Percentiles rank a stretch among this genome's conserved stretches.
Conservation (phyloP, 108 stramenopile genomes). For the Pseudonitzschia delicatissima region DNA sequence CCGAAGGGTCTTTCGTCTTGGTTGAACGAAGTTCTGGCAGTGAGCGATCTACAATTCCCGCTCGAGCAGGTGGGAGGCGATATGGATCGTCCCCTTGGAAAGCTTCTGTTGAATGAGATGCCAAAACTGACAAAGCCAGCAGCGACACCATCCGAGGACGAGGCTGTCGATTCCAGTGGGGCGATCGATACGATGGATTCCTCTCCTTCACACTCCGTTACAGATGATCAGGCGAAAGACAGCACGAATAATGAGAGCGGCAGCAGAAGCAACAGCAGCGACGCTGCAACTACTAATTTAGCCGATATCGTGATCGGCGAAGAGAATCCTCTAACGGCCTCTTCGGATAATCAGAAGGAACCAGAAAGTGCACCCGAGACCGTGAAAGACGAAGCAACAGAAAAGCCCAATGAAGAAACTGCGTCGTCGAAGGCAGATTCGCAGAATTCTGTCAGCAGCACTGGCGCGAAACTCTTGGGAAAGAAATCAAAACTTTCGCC, state of each 20-base stretch:
- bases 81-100: background rate
- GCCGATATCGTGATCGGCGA: background rate
- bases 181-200: background rate
- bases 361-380: too few species aligned
- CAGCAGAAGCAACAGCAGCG: background rate
- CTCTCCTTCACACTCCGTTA: too few species aligned
- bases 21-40: conserved; percentile 52
- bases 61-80: background rate
- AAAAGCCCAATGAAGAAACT: too few species aligned
- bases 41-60: conserved; percentile 41
- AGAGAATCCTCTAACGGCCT: too few species aligned
- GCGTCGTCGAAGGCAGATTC: background rate
- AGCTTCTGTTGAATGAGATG: background rate
- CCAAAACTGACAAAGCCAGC: background rate
- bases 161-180: background rate
- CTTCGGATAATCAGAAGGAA: too few species aligned
- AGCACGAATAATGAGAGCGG: background rate
- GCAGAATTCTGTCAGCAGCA: background rate
- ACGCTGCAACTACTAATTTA: background rate
- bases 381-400: too few species aligned
- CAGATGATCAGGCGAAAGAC: too few species aligned
- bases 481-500: conserved; percentile 18
- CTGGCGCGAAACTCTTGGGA: background rate
- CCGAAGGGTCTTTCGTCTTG: conserved; percentile 41
- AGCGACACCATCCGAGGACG: background rate